Conservation (phyloP, 2,329 filamentous ascomycete species). For the Zymoseptoria ardabiliae region DNA sequence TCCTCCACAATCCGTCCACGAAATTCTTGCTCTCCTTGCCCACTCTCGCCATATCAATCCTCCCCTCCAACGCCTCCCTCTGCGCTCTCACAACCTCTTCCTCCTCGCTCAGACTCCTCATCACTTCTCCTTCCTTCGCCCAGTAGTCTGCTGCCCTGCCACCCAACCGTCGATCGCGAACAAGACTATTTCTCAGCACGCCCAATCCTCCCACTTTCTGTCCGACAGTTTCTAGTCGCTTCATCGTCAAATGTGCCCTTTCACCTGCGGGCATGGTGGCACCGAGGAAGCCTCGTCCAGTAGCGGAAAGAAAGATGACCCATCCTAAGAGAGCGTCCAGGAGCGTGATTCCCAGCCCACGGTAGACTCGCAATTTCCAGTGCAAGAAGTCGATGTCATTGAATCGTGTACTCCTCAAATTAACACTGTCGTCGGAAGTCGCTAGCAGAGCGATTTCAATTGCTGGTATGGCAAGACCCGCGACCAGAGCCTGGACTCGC, state of each 20-base stretch:
- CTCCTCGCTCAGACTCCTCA: slow-evolving; percentile 71
- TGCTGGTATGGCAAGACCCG: slow-evolving; percentile 50
- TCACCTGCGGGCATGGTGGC: slow-evolving; percentile 58
- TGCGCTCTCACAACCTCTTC: slow-evolving; percentile 65
- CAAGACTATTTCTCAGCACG: slow-evolving; percentile 71
- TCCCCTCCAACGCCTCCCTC: slow-evolving; percentile 54
- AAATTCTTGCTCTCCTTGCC: slow-evolving; percentile 58
- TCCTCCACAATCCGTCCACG: slow-evolving; percentile 26
- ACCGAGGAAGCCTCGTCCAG: slow-evolving; percentile 67
- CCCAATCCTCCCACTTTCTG: slow-evolving; percentile 65
- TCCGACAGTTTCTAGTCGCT: slow-evolving; percentile 50
- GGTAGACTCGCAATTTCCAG: slow-evolving; percentile 60
- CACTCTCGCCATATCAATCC: slow-evolving; percentile 57
- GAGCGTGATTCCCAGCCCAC: slow-evolving; percentile 56
- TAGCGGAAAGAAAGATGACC: slow-evolving; percentile 67
- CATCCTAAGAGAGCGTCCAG: slow-evolving; percentile 59
- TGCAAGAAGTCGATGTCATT: slow-evolving; percentile 62
- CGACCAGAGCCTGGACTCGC: slow-evolving; percentile 62
- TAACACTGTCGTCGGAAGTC: slow-evolving; percentile 58
- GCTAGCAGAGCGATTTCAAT: slow-evolving; percentile 60
- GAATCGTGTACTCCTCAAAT: slow-evolving; percentile 52
- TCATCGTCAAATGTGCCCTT: slow-evolving; percentile 51
- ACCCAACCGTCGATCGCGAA: slow-evolving; percentile 65
- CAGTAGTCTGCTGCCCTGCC: slow-evolving; percentile 65
- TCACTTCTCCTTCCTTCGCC: slow-evolving; percentile 65